Evolutionary conservation across 257 asterid genomes (phyloP).

Genomic region (Plantago elongata): DNA sequence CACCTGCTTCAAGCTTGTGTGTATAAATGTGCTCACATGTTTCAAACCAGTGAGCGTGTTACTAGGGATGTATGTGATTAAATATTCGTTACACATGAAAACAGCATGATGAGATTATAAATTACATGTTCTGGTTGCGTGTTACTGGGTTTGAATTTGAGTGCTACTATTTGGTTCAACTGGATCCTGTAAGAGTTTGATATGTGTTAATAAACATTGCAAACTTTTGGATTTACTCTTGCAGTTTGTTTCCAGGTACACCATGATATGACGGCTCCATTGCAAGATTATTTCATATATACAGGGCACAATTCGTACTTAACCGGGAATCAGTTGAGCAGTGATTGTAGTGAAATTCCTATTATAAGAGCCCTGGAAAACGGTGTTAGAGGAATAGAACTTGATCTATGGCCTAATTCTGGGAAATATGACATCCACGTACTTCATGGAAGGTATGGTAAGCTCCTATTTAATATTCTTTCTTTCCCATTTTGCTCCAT

Average conservation of each 20-base stretch:
- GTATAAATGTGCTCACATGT: no score
- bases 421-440: constrained; percentile 66
- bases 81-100: no score
- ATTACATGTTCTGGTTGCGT: no score
- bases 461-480: constrained; percentile 19
- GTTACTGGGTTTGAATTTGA: no score
- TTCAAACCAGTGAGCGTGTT: no score
- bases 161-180: no score
- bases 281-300: constrained; percentile 90
- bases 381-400: constrained; percentile 92
- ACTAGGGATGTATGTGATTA: no score
- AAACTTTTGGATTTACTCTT: background rate
- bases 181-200: no score
- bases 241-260: constrained; percentile 59
- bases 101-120: no score
- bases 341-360: constrained; percentile 87
- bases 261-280: constrained; percentile 95
- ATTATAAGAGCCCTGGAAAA: constrained; percentile 67
- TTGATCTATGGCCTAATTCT: constrained; percentile 91
- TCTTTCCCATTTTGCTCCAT: background rate
- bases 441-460: constrained; percentile 90
- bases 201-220: background rate
- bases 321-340: constrained; percentile 88
- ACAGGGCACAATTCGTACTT: constrained; percentile 96
- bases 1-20: no score